Percentiles rank a stretch among this genome's conserved stretches.
Conservation (phyloP, 495 filamentous ascomycete species). For the Polyplosphaeria fusca region DNA sequence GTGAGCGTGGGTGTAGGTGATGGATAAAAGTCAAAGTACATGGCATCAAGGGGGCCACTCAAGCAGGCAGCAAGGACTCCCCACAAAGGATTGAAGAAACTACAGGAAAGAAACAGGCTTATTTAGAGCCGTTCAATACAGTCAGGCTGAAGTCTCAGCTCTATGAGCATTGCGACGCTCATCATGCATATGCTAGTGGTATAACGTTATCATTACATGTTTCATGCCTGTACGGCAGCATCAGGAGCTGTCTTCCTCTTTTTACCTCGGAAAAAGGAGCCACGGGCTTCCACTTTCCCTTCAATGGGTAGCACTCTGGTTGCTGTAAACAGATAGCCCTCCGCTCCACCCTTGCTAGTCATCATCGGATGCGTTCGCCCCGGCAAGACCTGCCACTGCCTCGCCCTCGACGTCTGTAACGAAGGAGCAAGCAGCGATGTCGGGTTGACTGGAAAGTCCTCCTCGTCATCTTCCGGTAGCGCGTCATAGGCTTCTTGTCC, state of each 20-base stretch:
- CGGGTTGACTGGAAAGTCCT: constrained; percentile 77
- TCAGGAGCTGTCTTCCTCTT: constrained; percentile 54
- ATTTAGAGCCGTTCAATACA: no score
- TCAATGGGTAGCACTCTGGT: constrained; percentile 74
- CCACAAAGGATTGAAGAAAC: no score
- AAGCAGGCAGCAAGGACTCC: no score
- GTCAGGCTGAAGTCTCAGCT: no score
- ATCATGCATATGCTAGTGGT: not conserved
- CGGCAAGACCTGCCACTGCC: constrained; percentile 85
- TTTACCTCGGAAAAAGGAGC: constrained; percentile 51
- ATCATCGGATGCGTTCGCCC: constrained; percentile 91
- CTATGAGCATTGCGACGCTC: not conserved
- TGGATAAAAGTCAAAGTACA: no score
- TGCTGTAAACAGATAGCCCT: constrained; percentile 86
- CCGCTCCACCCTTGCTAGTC: constrained; percentile 80
- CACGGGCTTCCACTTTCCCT: constrained; percentile 76
- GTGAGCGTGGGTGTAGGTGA: constrained; percentile 12
- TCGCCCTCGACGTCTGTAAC: constrained; percentile 70
- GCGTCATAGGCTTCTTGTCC: constrained; percentile 6
- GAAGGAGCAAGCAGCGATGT: constrained; percentile 73
- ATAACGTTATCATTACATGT: not conserved
- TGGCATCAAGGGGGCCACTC: no score
- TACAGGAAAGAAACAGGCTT: no score
- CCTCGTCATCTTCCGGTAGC: constrained; percentile 35
- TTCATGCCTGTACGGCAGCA: constrained; percentile 8